A percentile compares a stretch with the other conserved stretches of the same genome.
Evolutionary conservation across 2,329 filamentous ascomycete species (phyloP).

Genomic region (Penicillium sp.): DNA sequence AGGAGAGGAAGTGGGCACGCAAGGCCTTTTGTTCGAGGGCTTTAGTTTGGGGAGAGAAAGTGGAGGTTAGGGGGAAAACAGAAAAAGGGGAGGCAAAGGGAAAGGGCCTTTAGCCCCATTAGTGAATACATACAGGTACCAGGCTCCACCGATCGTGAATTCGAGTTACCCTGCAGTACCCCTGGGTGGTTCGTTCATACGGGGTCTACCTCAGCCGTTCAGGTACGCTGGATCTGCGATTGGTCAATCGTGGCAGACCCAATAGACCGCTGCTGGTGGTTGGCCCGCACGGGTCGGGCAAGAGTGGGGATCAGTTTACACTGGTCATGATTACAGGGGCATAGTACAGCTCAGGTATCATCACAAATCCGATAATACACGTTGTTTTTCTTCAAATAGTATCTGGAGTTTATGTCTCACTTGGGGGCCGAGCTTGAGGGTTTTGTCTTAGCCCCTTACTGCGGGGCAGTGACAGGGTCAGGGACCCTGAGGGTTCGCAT

Average conservation of each 20-base stretch:
- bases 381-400: background rate
- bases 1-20: constrained; percentile 20
- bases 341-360: background rate
- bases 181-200: background rate
- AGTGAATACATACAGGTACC: background rate
- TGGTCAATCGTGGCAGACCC: background rate
- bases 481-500: background rate
- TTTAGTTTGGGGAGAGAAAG: constrained; percentile 14
- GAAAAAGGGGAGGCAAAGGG: constrained; percentile 11
- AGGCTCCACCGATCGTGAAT: constrained; percentile 3
- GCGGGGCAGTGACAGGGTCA: background rate
- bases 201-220: background rate
- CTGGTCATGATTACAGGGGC: background rate
- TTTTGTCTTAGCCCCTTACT: background rate
- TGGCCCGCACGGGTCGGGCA: constrained; percentile 4
- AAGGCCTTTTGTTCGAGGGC: constrained; percentile 26
- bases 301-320: background rate
- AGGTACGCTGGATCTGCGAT: background rate
- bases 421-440: background rate
- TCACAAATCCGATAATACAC: background rate
- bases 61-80: constrained; percentile 15
- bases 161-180: background rate
- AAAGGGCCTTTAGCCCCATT: background rate
- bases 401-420: background rate
- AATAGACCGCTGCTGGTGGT: background rate